phyloP scores from a whole-genome alignment of 345 rosid species.

The Pugionium dolabratum region DNA sequence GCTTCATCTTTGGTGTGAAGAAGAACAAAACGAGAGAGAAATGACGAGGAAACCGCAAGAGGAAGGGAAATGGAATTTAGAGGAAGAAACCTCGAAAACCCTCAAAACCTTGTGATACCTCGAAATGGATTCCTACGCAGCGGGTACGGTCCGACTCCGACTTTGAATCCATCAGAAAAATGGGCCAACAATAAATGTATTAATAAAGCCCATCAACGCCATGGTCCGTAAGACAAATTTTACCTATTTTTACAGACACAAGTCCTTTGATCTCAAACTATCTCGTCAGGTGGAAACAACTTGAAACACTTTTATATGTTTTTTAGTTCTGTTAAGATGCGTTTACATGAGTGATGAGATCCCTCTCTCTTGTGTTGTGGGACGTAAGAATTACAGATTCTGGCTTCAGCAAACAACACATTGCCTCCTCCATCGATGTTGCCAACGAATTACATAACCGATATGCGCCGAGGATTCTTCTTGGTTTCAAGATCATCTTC shows the following conservation, averaged over 20 bases:
- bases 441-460: constrained; percentile 26
- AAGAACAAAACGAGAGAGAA: constrained; percentile 1
- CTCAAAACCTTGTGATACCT: constrained; percentile 17
- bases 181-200: no score
- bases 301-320: constrained; percentile 4
- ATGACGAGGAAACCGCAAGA: constrained; percentile 17
- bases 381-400: constrained; percentile 28
- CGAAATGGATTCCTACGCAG: not conserved
- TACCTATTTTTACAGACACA: constrained; percentile 12
- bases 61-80: no score
- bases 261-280: constrained; percentile 4
- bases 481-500: constrained; percentile 31
- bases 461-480: constrained; percentile 32
- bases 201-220: no score
- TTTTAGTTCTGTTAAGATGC: constrained; percentile 3
- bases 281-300: constrained; percentile 38
- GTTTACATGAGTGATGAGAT: not conserved
- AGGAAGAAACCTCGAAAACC: constrained; percentile 33
- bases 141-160: constrained; percentile 28
- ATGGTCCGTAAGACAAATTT: no score
- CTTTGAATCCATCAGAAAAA: constrained; percentile 2
- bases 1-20: constrained; percentile 46
- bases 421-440: constrained; percentile 9
- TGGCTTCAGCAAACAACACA: constrained; percentile 36
- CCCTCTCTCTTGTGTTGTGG: not conserved